A percentile compares a stretch with the other conserved stretches of the same genome.
These are phyloP conservation scores for Trichoderma sp. DNA, from an alignment of 2,329 filamentous ascomycete species.

Conservation along the genomic window DNA sequence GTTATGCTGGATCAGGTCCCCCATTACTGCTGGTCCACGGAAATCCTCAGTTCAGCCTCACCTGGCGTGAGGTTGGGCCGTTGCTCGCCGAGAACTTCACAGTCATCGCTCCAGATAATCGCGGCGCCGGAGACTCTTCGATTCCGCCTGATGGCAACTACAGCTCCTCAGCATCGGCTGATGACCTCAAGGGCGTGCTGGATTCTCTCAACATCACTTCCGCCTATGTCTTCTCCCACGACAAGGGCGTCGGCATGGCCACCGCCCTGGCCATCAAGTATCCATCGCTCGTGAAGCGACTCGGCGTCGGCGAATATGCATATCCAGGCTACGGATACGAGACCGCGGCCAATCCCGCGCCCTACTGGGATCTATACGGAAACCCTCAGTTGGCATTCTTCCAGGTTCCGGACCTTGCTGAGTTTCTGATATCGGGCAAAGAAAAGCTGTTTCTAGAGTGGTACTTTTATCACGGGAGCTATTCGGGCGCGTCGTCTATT, in stretches of 20 bases:
- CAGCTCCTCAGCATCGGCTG: neutral
- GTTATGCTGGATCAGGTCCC: neutral
- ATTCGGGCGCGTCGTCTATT: neutral
- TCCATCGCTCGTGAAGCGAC: neutral
- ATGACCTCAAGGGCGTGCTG: neutral
- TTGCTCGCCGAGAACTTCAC: neutral
- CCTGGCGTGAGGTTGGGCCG: neutral
- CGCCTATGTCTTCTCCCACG: neutral
- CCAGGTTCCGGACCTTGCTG: neutral
- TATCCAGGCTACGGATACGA: neutral
- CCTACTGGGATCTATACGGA: neutral
- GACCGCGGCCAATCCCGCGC: neutral
- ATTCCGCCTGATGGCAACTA: neutral
- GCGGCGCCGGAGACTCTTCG: neutral
- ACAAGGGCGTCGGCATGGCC: neutral
- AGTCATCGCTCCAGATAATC: neutral
- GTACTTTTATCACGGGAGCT: neutral
- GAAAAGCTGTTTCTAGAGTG: neutral
- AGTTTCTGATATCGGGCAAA: neutral
- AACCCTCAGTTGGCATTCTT: neutral
- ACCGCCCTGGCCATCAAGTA: neutral
- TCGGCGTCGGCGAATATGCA: neutral
- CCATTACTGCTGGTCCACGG: neutral
- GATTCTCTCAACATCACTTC: neutral
- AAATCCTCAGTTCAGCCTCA: neutral